Evolutionary conservation across 306 rosid genomes (phyloP).

Genomic region (Castanea mollissima): DNA sequence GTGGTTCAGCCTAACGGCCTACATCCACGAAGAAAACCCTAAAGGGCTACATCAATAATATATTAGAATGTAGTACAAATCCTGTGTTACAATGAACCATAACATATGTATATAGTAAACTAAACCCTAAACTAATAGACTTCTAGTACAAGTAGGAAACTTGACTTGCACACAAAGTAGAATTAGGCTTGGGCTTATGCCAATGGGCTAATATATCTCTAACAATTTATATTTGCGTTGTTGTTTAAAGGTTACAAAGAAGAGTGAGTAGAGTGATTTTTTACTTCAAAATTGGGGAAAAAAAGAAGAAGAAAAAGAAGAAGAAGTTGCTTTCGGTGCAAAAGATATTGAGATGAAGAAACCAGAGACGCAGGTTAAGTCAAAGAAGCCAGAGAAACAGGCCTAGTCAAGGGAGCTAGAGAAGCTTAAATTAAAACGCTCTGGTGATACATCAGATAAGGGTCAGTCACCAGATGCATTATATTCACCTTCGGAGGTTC

Average conservation of each 20-base stretch:
- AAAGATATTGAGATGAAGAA: constrained; percentile 40
- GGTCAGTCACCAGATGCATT: constrained; percentile 19
- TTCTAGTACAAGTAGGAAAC: too few species aligned
- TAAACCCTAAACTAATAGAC: too few species aligned
- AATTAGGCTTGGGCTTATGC: too few species aligned
- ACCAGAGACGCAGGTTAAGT: constrained; percentile 29
- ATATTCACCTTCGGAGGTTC: constrained; percentile 32
- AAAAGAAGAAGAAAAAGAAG: constrained; percentile 21
- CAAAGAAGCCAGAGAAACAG: constrained; percentile 33
- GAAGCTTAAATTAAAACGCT: constrained; percentile 25
- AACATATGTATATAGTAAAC: too few species aligned
- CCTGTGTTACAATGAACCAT: too few species aligned
- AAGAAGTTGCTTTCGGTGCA: constrained; percentile 73
- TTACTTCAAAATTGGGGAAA: constrained; percentile 53
- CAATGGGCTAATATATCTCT: too few species aligned
- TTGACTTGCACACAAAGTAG: too few species aligned
- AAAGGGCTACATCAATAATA: too few species aligned
- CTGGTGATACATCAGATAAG: constrained; percentile 18
- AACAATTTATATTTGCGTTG: background rate
- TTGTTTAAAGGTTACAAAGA: constrained; percentile 72
- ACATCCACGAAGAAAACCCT: too few species aligned
- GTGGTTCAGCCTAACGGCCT: too few species aligned
- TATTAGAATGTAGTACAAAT: too few species aligned
- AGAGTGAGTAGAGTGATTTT: constrained; percentile 82
- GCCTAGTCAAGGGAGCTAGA: constrained; percentile 10